Conservation (phyloP, 805 yeast species). For the Yamadazyma akitaensis region DNA sequence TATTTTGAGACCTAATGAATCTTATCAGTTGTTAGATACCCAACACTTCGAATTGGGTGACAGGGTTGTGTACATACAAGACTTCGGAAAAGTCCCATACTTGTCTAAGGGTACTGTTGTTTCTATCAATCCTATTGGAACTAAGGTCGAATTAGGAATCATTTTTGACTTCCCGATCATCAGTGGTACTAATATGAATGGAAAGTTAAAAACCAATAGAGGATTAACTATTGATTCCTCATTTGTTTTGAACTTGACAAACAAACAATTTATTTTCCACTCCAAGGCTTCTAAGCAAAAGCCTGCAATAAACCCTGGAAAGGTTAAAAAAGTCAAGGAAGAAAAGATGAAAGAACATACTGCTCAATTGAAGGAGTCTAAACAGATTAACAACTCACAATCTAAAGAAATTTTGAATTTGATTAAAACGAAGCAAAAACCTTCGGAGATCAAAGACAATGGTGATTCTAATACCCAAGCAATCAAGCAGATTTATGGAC, state of each 20-base stretch:
- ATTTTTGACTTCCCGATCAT: constrained; percentile 80
- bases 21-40: constrained; percentile 64
- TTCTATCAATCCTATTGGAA: constrained; percentile 55
- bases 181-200: constrained; percentile 80
- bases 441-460: constrained; percentile 15
- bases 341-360: constrained; percentile 19
- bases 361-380: constrained; percentile 11
- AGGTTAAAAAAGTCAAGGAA: constrained; percentile 1
- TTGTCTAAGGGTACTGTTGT: constrained; percentile 90
- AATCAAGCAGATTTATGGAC: constrained; percentile 41
- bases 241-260: constrained; percentile 71
- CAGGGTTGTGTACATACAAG: constrained; percentile 79
- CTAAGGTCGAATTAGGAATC: constrained; percentile 66
- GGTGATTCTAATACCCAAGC: constrained; percentile 26
- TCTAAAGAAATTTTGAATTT: constrained; percentile 42
- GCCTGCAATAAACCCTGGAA: constrained; percentile 7
- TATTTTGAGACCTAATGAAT: constrained; percentile 68
- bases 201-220: constrained; percentile 71
- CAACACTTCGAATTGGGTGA: constrained; percentile 88
- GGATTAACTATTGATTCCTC: constrained; percentile 84
- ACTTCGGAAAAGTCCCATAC: constrained; percentile 84
- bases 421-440: constrained; percentile 33
- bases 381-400: constrained; percentile 18
- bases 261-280: constrained; percentile 73
- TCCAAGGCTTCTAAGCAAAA: constrained; percentile 55